Evolutionary conservation across 306 rosid genomes (phyloP).

Genomic region (Boehmeria nivea): DNA sequence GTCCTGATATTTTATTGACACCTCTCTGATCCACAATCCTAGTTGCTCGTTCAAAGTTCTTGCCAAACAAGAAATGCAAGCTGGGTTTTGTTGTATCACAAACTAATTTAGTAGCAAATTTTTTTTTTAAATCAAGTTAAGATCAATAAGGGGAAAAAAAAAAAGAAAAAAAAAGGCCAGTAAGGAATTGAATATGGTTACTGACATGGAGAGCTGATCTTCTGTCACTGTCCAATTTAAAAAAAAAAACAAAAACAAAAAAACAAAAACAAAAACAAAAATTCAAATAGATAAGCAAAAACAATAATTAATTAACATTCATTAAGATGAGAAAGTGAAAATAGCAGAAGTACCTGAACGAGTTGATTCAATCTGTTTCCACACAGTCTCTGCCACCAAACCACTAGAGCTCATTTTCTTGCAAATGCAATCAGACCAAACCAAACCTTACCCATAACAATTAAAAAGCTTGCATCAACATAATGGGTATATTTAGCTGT

Average conservation of each 20-base stretch:
- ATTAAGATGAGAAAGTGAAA: neutral
- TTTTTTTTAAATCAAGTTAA: too few species aligned
- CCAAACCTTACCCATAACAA: too few species aligned
- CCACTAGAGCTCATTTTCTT: conserved; percentile 29
- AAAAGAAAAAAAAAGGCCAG: neutral
- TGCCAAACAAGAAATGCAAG: conserved; percentile 81
- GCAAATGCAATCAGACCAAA: too few species aligned
- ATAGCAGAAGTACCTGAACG: conserved; percentile 23
- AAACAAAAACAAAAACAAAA: neutral
- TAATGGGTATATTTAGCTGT: too few species aligned
- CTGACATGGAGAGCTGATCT: conserved; percentile 49
- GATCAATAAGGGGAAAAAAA: neutral
- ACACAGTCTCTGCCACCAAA: conserved; percentile 39
- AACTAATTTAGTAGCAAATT: too few species aligned
- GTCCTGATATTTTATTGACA: conserved; percentile 62
- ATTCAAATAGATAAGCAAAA: neutral
- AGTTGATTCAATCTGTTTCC: conserved; percentile 41
- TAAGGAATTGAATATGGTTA: neutral
- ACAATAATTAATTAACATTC: neutral
- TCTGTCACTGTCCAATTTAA: conserved; percentile 33
- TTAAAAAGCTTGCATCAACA: too few species aligned
- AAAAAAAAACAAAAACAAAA: neutral
- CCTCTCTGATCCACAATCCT: conserved; percentile 84
- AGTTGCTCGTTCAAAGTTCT: conserved; percentile 85
- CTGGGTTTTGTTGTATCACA: conserved; percentile 25